These are phyloP conservation scores for Trichoderma hamatum DNA, from an alignment of 2,329 filamentous ascomycete genomes.

Conservation along the genomic window DNA sequence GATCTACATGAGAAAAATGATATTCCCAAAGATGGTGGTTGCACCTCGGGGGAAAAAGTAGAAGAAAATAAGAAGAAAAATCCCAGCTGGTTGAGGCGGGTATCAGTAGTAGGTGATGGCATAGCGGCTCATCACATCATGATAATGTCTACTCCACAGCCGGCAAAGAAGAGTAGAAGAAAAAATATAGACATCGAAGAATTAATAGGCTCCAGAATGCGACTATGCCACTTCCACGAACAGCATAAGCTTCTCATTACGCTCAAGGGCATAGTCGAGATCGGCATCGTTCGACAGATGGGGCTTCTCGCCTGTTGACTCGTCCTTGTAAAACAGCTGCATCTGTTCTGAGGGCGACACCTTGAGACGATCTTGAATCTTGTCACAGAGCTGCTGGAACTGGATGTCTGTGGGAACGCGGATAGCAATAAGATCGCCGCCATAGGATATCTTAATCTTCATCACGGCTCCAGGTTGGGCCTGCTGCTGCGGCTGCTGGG, in stretches of 20 bases:
- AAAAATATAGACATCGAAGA: constrained; percentile 25
- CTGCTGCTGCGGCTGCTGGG: constrained; percentile 38
- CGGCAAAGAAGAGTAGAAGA: not conserved
- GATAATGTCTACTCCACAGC: not conserved
- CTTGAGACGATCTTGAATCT: constrained; percentile 82
- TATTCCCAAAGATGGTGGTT: not conserved
- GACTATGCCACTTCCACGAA: constrained; percentile 62
- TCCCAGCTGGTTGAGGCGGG: constrained; percentile 16
- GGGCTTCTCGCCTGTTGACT: constrained; percentile 73
- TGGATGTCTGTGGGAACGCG: constrained; percentile 81
- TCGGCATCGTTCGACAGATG: constrained; percentile 79
- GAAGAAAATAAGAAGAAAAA: not conserved
- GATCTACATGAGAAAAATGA: not conserved
- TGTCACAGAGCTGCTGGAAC: constrained; percentile 77
- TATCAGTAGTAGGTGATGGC: constrained; percentile 17
- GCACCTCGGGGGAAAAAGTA: not conserved
- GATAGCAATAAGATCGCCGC: constrained; percentile 89
- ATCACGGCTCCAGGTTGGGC: constrained; percentile 47
- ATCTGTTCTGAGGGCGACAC: constrained; percentile 70
- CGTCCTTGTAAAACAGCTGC: constrained; percentile 83
- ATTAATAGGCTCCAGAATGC: constrained; percentile 12
- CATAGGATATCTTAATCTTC: constrained; percentile 95
- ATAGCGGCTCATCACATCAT: constrained; percentile 12
- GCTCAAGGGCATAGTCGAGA: constrained; percentile 74
- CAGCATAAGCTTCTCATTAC: constrained; percentile 85